Evolutionary conservation across 2,329 filamentous ascomycete genomes (phyloP).

Genomic region (Cordyceps pruinosa): DNA sequence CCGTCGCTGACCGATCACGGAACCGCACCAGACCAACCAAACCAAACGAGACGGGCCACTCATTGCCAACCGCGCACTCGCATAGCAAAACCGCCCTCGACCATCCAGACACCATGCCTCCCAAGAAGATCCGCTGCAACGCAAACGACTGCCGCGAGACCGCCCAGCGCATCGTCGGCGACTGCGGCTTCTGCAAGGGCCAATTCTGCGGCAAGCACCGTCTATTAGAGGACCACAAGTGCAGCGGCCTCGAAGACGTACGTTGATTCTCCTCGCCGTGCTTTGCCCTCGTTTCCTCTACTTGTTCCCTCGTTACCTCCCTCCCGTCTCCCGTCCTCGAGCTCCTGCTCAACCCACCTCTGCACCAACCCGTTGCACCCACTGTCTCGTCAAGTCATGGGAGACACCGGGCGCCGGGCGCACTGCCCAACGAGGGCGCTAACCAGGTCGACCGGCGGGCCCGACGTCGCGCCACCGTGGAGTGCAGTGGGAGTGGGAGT

Average conservation of each 20-base stretch:
- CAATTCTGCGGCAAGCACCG: conserved; percentile 95
- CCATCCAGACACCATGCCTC: conserved; percentile 47
- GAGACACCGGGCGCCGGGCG: not conserved
- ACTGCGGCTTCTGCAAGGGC: conserved; percentile 90
- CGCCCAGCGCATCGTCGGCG: conserved; percentile 88
- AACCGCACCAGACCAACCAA: not conserved
- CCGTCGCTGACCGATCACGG: conserved; percentile 6
- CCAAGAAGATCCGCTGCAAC: conserved; percentile 76
- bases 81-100: too few species aligned
- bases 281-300: not conserved
- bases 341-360: too few species aligned
- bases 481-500: too few species aligned
- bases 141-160: conserved; percentile 84
- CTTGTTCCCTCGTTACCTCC: too few species aligned
- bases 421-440: conserved; percentile 1
- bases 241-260: conserved; percentile 82
- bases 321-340: too few species aligned
- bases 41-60: not conserved
- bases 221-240: conserved; percentile 90
- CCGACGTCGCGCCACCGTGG: too few species aligned
- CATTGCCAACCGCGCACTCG: not conserved
- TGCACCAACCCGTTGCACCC: too few species aligned
- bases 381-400: not conserved
- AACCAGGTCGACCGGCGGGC: too few species aligned
- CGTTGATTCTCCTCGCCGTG: conserved; percentile 25